A percentile compares a stretch with the other conserved stretches of the same genome.
These are phyloP conservation scores for Fusarium piperis DNA, from an alignment of 2,329 filamentous ascomycete genomes.

Conservation along the genomic window DNA sequence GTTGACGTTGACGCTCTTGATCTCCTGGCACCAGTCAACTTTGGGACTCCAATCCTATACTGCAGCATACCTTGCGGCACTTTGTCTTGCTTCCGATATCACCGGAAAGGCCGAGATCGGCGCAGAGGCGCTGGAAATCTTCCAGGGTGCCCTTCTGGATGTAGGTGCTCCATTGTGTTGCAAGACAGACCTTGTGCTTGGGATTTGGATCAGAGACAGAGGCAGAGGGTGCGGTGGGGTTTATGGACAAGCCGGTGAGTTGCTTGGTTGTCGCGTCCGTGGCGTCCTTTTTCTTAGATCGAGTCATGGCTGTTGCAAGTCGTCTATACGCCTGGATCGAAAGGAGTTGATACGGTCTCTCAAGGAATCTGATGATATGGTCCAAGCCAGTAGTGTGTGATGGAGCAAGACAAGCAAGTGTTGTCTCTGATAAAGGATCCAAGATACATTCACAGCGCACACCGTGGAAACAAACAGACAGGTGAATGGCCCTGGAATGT, in stretches of 20 bases:
- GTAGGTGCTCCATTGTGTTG: slow-evolving; percentile 33
- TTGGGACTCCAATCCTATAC: not conserved
- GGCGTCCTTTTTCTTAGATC: not conserved
- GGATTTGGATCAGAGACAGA: not conserved
- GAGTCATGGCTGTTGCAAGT: not conserved
- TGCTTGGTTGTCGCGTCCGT: not conserved
- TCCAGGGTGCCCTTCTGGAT: slow-evolving; percentile 46
- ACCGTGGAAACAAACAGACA: not conserved
- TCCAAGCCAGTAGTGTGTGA: not conserved
- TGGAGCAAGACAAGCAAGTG: not conserved
- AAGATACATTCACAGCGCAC: not conserved
- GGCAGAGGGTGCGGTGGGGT: not conserved
- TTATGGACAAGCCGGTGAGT: not conserved
- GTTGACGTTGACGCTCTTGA: slow-evolving; percentile 57
- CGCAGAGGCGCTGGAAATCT: slow-evolving; percentile 58
- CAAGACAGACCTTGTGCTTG: not conserved
- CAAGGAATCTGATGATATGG: not conserved
- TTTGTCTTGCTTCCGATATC: slow-evolving; percentile 54
- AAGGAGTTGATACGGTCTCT: not conserved
- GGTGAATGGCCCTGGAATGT: not conserved
- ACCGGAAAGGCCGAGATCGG: slow-evolving; percentile 53
- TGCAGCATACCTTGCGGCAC: slow-evolving; percentile 54
- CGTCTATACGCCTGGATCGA: not conserved
- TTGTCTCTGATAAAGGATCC: not conserved
- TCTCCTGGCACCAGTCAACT: slow-evolving; percentile 47